Percentiles rank a stretch among this genome's conserved stretches.
Conservation (phyloP, 257 asterid species). For the Nicotiana knightiana region DNA sequence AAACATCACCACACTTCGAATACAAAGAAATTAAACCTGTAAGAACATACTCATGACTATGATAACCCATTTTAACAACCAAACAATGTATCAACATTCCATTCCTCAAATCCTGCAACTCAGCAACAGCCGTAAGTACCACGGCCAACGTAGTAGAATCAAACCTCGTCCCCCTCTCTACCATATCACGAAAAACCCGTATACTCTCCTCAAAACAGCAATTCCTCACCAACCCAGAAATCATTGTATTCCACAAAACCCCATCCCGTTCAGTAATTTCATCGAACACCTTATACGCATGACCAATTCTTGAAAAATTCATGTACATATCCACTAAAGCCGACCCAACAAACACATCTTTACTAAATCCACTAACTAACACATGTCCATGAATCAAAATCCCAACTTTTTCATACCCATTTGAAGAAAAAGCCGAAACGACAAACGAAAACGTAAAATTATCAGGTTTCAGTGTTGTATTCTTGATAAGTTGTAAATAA, state of each 20-base stretch:
- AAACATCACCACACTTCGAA: constrained; percentile 71
- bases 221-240: constrained; percentile 75
- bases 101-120: constrained; percentile 57
- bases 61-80: constrained; percentile 60
- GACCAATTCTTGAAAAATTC: constrained; percentile 32
- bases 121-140: constrained; percentile 59
- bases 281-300: constrained; percentile 73
- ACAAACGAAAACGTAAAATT: constrained; percentile 60
- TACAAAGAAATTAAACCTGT: constrained; percentile 70
- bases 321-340: constrained; percentile 60
- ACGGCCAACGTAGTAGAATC: constrained; percentile 76
- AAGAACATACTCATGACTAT: constrained; percentile 55
- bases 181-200: constrained; percentile 38
- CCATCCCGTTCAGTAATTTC: constrained; percentile 59
- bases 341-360: constrained; percentile 79
- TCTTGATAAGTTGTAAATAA: constrained; percentile 37
- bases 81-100: constrained; percentile 75
- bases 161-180: constrained; percentile 27
- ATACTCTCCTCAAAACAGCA: constrained; percentile 44
- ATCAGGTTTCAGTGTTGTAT: constrained; percentile 50
- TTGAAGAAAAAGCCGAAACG: constrained; percentile 45
- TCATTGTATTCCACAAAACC: constrained; percentile 76
- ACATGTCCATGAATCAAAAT: constrained; percentile 74
- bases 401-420: constrained; percentile 30
- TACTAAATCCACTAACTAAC: constrained; percentile 48